These are phyloP conservation scores for Moricandia arvensis DNA, from an alignment of 345 rosid species.

Conservation along the genomic window DNA sequence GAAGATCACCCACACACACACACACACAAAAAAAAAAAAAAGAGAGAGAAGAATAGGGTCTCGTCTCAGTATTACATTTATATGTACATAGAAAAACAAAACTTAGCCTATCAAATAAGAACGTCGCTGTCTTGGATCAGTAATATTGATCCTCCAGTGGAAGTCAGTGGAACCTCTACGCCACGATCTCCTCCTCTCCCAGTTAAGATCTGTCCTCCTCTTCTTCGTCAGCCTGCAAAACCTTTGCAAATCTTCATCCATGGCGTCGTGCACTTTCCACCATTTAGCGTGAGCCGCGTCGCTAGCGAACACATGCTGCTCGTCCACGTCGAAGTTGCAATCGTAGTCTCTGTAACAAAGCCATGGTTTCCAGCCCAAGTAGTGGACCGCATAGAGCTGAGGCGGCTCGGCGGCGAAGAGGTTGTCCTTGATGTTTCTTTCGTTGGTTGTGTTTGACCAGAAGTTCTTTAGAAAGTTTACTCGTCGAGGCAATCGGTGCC, in stretches of 20 bases:
- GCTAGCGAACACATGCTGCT: constrained; percentile 72
- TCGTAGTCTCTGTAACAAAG: constrained; percentile 89
- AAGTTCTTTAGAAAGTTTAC: constrained; percentile 82
- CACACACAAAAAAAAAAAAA: no score
- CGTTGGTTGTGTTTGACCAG: constrained; percentile 76
- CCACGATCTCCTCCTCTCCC: constrained; percentile 67
- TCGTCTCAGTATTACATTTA: background rate
- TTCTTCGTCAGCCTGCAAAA: constrained; percentile 66
- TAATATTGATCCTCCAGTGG: constrained; percentile 78
- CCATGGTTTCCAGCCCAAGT: constrained; percentile 90
- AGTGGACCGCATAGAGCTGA: constrained; percentile 71
- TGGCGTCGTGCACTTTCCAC: constrained; percentile 78
- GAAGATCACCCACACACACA: background rate
- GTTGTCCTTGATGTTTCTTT: constrained; percentile 66
- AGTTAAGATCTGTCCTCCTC: constrained; percentile 68
- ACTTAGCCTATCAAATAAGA: constrained; percentile 41
- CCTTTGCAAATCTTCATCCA: constrained; percentile 59
- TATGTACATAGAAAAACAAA: background rate
- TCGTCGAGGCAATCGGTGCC: constrained; percentile 86
- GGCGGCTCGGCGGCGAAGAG: constrained; percentile 78
- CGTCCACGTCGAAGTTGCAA: constrained; percentile 69
- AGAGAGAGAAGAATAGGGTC: background rate
- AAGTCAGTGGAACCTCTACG: constrained; percentile 46
- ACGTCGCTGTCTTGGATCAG: constrained; percentile 62
- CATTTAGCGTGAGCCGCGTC: constrained; percentile 79